Percentiles rank a stretch among this genome's conserved stretches.
Conservation (phyloP, 1,284 basidiomycete genomes). For the Fomitopsis palustris region DNA sequence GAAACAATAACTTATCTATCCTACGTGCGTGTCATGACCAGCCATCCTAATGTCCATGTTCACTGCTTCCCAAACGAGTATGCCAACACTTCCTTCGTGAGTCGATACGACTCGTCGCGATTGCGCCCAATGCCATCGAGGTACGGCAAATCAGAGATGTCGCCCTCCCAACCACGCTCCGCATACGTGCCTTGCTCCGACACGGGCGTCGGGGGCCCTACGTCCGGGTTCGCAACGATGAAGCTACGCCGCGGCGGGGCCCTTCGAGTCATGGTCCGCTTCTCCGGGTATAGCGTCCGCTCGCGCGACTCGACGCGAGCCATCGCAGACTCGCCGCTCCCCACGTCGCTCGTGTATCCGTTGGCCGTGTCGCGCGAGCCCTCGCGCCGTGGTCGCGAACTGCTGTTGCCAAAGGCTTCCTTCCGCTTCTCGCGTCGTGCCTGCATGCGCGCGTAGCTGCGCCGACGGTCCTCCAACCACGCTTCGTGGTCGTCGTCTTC, state of each 20-base stretch:
- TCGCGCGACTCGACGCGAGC: not conserved
- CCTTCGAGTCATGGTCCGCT: not conserved
- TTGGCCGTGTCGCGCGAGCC: constrained; percentile 9
- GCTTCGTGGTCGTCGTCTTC: constrained; percentile 25
- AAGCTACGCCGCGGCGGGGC: constrained; percentile 3
- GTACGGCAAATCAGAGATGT: constrained; percentile 5
- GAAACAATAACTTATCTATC: not conserved
- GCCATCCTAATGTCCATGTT: not conserved
- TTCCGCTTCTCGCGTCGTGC: constrained; percentile 22
- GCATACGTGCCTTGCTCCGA: not conserved
- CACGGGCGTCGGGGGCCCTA: constrained; percentile 4
- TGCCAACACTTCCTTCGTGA: constrained; percentile 8
- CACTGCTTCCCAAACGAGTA: constrained; percentile 10
- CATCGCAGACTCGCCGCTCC: constrained; percentile 4
- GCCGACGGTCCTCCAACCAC: constrained; percentile 24
- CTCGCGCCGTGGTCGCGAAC: not conserved
- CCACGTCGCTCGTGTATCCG: constrained; percentile 17
- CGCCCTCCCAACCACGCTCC: constrained; percentile 5
- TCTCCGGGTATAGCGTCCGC: not conserved
- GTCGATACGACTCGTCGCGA: constrained; percentile 8
- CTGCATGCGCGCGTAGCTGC: constrained; percentile 22
- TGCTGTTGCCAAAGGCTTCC: constrained; percentile 1
- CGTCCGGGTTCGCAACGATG: constrained; percentile 11
- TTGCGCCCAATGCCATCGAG: constrained; percentile 6
- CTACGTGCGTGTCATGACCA: not conserved